phyloP scores from a whole-genome alignment of 148 eudicot genomes.

The Tetragonia tetragonoides region DNA sequence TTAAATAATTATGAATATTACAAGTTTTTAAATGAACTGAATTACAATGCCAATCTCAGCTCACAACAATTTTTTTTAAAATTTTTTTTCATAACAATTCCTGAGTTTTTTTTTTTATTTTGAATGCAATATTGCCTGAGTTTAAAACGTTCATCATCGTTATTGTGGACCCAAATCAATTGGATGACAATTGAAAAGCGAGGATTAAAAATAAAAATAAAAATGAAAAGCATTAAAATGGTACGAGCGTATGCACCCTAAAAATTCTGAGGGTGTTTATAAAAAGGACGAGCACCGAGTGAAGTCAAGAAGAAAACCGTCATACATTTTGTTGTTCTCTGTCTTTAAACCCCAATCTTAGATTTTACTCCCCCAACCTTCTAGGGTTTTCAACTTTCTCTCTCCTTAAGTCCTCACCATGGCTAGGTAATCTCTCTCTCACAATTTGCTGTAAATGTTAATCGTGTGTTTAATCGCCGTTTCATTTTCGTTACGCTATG shows the following conservation, averaged over 20 bases:
- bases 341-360: neutral
- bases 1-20: too few species aligned
- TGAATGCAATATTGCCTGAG: too few species aligned
- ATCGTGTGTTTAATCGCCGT: neutral
- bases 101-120: too few species aligned
- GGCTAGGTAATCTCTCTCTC: conserved; percentile 20
- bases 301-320: neutral
- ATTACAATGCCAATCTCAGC: too few species aligned
- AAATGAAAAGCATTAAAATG: neutral
- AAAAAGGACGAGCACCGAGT: neutral
- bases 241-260: neutral
- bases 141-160: too few species aligned
- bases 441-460: neutral
- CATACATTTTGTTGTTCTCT: neutral
- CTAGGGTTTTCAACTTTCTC: conserved; percentile 30
- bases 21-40: too few species aligned
- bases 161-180: too few species aligned
- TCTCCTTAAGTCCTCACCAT: conserved; percentile 2
- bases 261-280: neutral
- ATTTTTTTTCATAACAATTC: too few species aligned
- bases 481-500: too few species aligned
- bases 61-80: too few species aligned
- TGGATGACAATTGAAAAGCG: too few species aligned
- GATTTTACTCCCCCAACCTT: neutral
- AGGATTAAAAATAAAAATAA: too few species aligned